A percentile compares a stretch with the other conserved stretches of the same genome.
Evolutionary conservation across 1,139 yeast genomes (phyloP).

Genomic region (Magnusiomyces tetraspermus): DNA sequence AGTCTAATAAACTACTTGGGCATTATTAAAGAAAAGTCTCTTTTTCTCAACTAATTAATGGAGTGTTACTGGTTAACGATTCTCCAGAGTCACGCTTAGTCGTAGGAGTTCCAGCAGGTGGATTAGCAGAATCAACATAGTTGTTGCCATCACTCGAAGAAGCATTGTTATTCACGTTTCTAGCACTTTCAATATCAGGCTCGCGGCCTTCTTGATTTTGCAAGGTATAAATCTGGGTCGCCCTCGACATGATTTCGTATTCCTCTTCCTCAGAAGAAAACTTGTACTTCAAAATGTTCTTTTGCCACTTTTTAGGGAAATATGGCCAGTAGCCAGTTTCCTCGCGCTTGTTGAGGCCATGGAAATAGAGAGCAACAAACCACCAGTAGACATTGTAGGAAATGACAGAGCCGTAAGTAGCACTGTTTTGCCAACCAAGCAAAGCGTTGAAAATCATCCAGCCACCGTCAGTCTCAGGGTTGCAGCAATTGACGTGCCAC

Average conservation of each 20-base stretch:
- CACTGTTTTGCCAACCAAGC: conserved; percentile 86
- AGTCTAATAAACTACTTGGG: too few species aligned
- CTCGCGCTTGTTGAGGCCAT: conserved; percentile 5
- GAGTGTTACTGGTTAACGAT: conserved; percentile 1
- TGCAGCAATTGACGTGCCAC: conserved; percentile 94
- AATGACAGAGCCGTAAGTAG: conserved; percentile 79
- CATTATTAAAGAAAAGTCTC: not conserved
- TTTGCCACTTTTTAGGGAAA: conserved; percentile 8
- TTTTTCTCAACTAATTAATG: not conserved
- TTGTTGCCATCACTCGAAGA: not conserved
- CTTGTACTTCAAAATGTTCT: conserved; percentile 2
- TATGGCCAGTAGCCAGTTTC: conserved; percentile 8
- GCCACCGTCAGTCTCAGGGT: conserved; percentile 78
- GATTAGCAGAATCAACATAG: not conserved
- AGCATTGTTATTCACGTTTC: too few species aligned
- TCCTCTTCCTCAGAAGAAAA: conserved; percentile 8
- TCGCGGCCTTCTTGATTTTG: not conserved
- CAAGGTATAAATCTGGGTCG: conserved; percentile 8
- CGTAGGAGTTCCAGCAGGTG: not conserved
- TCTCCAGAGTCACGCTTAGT: not conserved
- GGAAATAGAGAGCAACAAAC: conserved; percentile 36
- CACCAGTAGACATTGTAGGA: conserved; percentile 83
- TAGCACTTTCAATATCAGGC: not conserved
- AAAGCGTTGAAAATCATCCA: conserved; percentile 89
- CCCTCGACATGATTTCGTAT: conserved; percentile 7